phyloP scores from a whole-genome alignment of 2,329 filamentous ascomycete genomes.

The Diaporthe eres region DNA sequence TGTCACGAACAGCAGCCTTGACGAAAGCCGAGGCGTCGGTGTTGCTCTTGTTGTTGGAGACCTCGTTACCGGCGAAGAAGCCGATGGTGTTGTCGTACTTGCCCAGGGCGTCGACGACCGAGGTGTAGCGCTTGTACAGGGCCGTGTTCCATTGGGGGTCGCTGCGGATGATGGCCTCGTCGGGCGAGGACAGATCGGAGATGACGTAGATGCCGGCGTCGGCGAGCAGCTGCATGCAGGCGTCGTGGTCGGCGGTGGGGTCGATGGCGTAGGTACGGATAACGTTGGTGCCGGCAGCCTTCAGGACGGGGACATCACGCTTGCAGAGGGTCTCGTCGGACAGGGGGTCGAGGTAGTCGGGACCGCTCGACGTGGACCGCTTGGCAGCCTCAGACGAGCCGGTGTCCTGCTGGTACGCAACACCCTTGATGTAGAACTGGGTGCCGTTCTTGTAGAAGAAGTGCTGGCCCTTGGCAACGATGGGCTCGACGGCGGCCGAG shows the following conservation, averaged over 20 bases:
- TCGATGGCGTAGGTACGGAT: slow-evolving; percentile 97
- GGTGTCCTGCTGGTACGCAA: slow-evolving; percentile 93
- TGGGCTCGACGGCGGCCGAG: slow-evolving; percentile 39
- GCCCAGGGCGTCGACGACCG: slow-evolving; percentile 84
- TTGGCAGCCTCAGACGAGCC: slow-evolving; percentile 58
- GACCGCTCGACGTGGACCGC: slow-evolving; percentile 58
- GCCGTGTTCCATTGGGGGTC: slow-evolving; percentile 82
- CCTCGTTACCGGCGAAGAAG: slow-evolving; percentile 99
- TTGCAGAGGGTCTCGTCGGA: slow-evolving; percentile 79
- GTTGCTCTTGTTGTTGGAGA: slow-evolving; percentile 90
- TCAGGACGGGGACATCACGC: slow-evolving; percentile 87
- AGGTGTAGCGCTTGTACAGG: slow-evolving; percentile 85
- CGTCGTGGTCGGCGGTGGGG: slow-evolving; percentile 81
- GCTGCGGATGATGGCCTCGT: slow-evolving; percentile 86
- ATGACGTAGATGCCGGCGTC: slow-evolving; percentile 95
- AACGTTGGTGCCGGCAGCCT: slow-evolving; percentile 86
- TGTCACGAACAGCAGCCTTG: slow-evolving; percentile 97
- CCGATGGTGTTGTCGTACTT: slow-evolving; percentile 93
- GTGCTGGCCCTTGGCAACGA: slow-evolving; percentile 42
- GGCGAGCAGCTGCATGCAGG: slow-evolving; percentile 87
- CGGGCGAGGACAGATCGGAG: slow-evolving; percentile 88
- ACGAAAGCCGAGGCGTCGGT: slow-evolving; percentile 93
- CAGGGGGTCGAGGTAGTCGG: slow-evolving; percentile 85
- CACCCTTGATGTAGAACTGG: slow-evolving; percentile 85
- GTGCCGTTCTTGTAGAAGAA: slow-evolving; percentile 88